Evolutionary conservation across 305 asterid genomes (phyloP).

Genomic region (Ilex paraguariensis): DNA sequence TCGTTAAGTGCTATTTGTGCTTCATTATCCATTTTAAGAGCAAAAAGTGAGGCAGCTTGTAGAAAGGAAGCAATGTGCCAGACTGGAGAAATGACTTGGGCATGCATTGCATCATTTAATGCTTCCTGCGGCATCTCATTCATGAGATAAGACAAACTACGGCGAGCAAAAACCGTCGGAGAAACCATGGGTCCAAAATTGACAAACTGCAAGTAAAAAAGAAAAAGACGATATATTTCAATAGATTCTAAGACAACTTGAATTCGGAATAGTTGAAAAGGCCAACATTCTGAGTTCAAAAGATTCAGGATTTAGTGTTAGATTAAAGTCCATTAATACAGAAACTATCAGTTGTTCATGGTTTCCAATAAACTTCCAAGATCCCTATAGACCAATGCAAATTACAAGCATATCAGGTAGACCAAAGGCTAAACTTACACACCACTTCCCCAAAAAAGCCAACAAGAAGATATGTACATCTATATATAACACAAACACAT

Average conservation of each 20-base stretch:
- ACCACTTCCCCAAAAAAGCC: not conserved
- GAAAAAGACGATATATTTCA: not conserved
- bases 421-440: not conserved
- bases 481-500: no score
- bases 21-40: conserved; percentile 9
- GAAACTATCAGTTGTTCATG: not conserved
- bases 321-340: no score
- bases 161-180: conserved; percentile 21
- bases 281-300: not conserved
- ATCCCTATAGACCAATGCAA: no score
- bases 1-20: conserved; percentile 10
- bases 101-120: conserved; percentile 9
- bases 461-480: no score
- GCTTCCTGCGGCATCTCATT: conserved; percentile 10
- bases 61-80: conserved; percentile 8
- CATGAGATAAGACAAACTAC: conserved; percentile 11
- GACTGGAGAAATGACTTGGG: conserved; percentile 6
- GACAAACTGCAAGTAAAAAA: conserved; percentile 12
- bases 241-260: not conserved
- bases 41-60: conserved; percentile 12
- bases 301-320: not conserved
- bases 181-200: conserved; percentile 21
- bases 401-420: not conserved
- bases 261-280: not conserved
- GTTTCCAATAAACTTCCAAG: not conserved